Percentiles rank a stretch among this genome's conserved stretches.
Evolutionary conservation across 1,284 basidiomycete species (phyloP).

Genomic region (Lignosus rhinocerotis): DNA sequence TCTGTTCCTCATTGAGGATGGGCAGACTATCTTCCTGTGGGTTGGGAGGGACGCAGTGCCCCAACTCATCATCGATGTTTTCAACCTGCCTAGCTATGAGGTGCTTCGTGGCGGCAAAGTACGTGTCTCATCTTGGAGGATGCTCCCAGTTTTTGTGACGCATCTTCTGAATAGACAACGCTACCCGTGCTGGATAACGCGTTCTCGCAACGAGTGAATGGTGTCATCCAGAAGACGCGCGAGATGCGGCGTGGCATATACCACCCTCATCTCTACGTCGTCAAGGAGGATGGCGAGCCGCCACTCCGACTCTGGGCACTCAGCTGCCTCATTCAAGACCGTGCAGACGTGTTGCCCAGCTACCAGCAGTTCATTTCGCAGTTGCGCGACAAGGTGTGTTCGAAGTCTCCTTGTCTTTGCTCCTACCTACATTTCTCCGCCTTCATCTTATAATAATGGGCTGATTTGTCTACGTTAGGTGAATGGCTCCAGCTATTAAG

Average conservation of each 20-base stretch:
- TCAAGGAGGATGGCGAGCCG: conserved; percentile 98
- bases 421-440: too few relatives aligned
- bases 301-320: conserved; percentile 93
- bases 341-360: conserved; percentile 91
- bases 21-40: conserved; percentile 98
- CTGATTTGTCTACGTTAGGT: conserved; percentile 12
- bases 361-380: conserved; percentile 91
- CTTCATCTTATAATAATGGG: background rate
- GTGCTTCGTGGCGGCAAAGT: conserved; percentile 92
- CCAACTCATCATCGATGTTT: conserved; percentile 92
- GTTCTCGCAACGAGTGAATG: conserved; percentile 93
- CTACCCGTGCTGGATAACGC: conserved; percentile 88
- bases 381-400: conserved; percentile 71
- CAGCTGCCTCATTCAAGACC: conserved; percentile 92
- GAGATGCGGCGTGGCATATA: conserved; percentile 91
- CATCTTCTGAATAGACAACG: conserved; percentile 59
- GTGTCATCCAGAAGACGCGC: conserved; percentile 89
- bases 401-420: background rate
- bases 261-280: conserved; percentile 93
- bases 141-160: background rate
- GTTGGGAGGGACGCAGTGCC: conserved; percentile 96
- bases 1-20: conserved; percentile 96
- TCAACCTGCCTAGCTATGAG: conserved; percentile 87
- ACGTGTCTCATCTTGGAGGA: conserved; percentile 23
- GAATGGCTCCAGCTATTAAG: conserved; percentile 29